Base-by-base conservation (phyloP, 371 early-diverging fungal genomes). In the Dentiscutata heterogama region DNA sequence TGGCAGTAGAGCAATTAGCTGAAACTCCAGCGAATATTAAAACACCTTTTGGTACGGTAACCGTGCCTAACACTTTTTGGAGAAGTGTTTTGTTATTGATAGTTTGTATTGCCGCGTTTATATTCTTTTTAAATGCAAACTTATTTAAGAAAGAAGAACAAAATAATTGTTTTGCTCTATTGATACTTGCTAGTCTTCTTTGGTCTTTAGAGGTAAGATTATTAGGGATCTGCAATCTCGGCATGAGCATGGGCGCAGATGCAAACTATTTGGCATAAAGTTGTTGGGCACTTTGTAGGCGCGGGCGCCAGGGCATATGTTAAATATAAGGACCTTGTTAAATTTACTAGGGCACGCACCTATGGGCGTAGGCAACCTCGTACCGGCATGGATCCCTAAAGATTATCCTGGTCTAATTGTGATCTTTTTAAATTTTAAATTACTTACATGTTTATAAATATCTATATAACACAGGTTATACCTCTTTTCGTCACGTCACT, bases 401-500 rank as follows among this genome's bases (percentile, higher is more conserved):
- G n/a, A n/a, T n/a, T n/a, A n/a, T n/a, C n/a, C n/a, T n/a, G n/a
- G 35, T 35, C 0, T 35, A 35, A 35, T 35, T 35, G 35, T 35
- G 35, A 35, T 11, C 46, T 11, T 46, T 39, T 46, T 46, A 46
- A 46, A 46, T 46, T 46, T 46, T 46, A 46, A 42, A 7, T 46
- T 8, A 46, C 8, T 42, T 46, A 46, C 11, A 46, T 6, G 46
- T 10, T 10, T 11, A 46, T 46, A 46, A 46, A 46, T 46, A 46
- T 46, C 10, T 46, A 46, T 46, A 10, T 11, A 6, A 31, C 11
- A 35, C 81, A 98, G 93, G 93, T 94, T n/a, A 91, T 99, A 86
- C 99, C 98, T 3, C 87, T 99, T 46, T 98, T 96, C 86, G 97
- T 96, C 42, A 99, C 99, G 16, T 94, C 97, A 13, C 83, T 98